Base-by-base conservation (phyloP, 495 filamentous ascomycete genomes). In the Penicillium lagena region DNA sequence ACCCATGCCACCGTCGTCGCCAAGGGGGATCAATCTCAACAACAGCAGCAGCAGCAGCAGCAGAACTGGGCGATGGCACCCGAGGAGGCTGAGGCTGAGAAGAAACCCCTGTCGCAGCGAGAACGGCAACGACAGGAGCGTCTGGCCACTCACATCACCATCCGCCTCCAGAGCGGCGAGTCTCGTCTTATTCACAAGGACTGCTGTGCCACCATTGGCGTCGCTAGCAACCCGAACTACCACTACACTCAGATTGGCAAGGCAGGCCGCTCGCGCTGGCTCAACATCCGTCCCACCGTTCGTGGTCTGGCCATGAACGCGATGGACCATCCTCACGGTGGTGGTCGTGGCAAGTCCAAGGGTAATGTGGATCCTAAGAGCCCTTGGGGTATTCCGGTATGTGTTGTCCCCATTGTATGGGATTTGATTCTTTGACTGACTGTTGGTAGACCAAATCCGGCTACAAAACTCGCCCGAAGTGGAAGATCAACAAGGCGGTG, bases 271-370 rank as follows among this genome's bases (percentile, higher is more conserved):
- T 87, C 81, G 37, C 77, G 93, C 54, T 96, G 90, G 91, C 64
- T 96, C 50, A 90, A 90, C 46, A 94, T 95, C 55, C 71, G 93
- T 47, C 93, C 93, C 0, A 96, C 93, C 7, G 93, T 98, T 30
- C 79, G 93, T 69, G 93, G 93, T 82, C 64, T 98, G 56, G 93
- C 93, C 13, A 98, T 98, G 93, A 98, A 98, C 66, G 89, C 90
- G 47, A 79, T 71, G 49, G 94, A 98, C 53, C 93, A 98, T 79
- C 90, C 93, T 54, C 93, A 98, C 68, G 93, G 93, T 78, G 93
- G 93, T 84, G 93, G 93, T 62, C 78, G 94, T 72, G 93, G 93
- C 62, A 98, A 98, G 73, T 95, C 89, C 17, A 97, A 98, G 85
- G 90, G 93, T 76, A 97, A 97, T 64, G 78, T 87, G 44, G 72